Evolutionary conservation across 129 eudicot species (phyloP), one percentile per base, ranked within the genome.

Genomic region (Chrysanthemum makinoi): DNA sequence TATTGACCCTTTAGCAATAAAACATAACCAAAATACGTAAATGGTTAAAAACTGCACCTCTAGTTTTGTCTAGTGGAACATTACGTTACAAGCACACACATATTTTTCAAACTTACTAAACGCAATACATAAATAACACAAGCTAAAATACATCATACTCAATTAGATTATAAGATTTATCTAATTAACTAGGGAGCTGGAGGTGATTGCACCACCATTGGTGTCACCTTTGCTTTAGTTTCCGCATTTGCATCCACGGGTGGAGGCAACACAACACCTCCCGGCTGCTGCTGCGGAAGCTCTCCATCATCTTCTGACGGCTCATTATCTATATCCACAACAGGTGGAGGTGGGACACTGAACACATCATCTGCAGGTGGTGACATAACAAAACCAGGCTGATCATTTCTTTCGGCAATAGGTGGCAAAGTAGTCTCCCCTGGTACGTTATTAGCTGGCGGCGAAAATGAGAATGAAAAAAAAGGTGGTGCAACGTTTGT

Each of bases 291-390:
- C 30, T n/a, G 30, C 10, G 30, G 62, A 56, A 56, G 15, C 26
- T 50, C 6, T 53, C 48, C 50, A 5, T 13, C 52, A 14, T 24
- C n/a, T 66, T 66, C 39, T 16, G 63, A 16, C 4, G 46, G 68
- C 10, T 26, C 60, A 13, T 46, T 63, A 3, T 50, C 78, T 19
- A 75, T 51, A 0, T 74, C 74, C 15, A 83, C 80, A 4, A 83
- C 77, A 3, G 84, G 87, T 12, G 87, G 81, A 13, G 84, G 70
- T 0, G 84, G 77, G 44, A 73, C 62, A 17, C 18, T 17, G 7
- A 62, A 62, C 3, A 55, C 44, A 13, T 19, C 73, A 12, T 58
- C 12, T 54, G 33, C 4, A 68, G 69, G 51, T 44, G 77, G 77
- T 26, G 77, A 48, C 69, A 61, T 33, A 16, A 24, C 16, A 2